phyloP scores from a whole-genome alignment of 31 red algal species.

The Porphyra umbilicalis region DNA sequence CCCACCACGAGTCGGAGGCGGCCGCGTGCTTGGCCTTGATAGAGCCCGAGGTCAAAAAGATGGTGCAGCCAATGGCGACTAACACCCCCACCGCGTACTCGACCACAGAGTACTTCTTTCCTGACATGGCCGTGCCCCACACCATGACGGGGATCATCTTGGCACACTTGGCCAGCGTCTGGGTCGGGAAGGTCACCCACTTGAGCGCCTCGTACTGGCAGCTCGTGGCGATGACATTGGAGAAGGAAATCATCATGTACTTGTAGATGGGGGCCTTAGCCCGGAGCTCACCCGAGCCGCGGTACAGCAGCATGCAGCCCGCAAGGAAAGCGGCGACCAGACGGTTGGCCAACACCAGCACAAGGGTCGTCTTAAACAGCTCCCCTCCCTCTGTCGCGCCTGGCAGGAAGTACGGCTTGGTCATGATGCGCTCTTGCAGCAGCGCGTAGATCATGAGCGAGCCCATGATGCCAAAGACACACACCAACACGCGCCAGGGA shows the following conservation, averaged over 20 bases:
- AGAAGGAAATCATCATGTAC: conserved; percentile 67
- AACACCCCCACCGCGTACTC: conserved; percentile 74
- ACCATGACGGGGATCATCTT: conserved; percentile 95
- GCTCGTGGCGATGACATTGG: conserved; percentile 80
- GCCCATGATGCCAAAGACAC: conserved; percentile 70
- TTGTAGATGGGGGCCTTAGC: conserved; percentile 77
- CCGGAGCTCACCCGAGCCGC: conserved; percentile 30
- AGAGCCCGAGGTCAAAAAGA: conserved; percentile 66
- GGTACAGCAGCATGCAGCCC: conserved; percentile 26
- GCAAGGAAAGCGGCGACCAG: conserved; percentile 60
- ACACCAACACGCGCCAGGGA: conserved; percentile 41
- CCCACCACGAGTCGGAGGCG: conserved; percentile 46
- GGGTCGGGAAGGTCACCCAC: conserved; percentile 83
- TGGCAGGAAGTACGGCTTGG: conserved; percentile 44
- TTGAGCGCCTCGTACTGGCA: conserved; percentile 88
- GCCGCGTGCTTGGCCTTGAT: conserved; percentile 67
- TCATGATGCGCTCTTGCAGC: conserved; percentile 83
- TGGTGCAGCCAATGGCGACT: conserved; percentile 75
- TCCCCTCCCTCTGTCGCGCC: conserved; percentile 39
- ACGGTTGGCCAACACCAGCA: conserved; percentile 76
- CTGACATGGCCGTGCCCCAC: conserved; percentile 76
- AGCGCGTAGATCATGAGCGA: conserved; percentile 77
- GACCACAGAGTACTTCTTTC: conserved; percentile 52
- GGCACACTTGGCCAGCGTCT: conserved; percentile 84
- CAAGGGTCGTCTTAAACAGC: conserved; percentile 55